Evolutionary conservation across 2,329 filamentous ascomycete species (phyloP).

Genomic region (Colletotrichum orchidophilum): DNA sequence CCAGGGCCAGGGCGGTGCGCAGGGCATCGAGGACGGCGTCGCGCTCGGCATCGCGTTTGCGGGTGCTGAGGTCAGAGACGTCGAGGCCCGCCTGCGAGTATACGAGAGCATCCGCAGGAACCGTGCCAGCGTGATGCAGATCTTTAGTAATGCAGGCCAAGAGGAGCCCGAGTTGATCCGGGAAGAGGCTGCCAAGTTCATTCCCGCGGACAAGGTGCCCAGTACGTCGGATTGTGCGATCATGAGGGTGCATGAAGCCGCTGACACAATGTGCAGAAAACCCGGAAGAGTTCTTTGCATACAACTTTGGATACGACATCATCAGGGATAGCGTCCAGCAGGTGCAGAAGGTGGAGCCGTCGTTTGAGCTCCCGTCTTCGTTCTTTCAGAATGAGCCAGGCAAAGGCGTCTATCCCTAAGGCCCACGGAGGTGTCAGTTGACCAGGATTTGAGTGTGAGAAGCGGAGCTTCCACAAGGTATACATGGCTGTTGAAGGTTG

Average conservation of each 20-base stretch:
- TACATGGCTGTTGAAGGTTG: not conserved
- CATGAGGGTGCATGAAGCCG: not conserved
- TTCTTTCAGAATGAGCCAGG: constrained; percentile 36
- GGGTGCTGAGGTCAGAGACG: constrained; percentile 34
- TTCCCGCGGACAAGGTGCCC: constrained; percentile 41
- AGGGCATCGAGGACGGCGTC: constrained; percentile 47
- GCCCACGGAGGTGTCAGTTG: not conserved
- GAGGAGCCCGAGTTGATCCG: constrained; percentile 43
- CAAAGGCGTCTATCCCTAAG: constrained; percentile 12
- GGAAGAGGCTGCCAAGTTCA: constrained; percentile 41
- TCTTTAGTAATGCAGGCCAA: constrained; percentile 49
- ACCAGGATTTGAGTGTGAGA: not conserved
- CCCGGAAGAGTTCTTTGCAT: constrained; percentile 28
- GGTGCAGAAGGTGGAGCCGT: constrained; percentile 31
- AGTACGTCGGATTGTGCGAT: constrained; percentile 37
- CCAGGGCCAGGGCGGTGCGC: constrained; percentile 49
- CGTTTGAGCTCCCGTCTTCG: constrained; percentile 33
- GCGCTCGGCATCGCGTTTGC: constrained; percentile 43
- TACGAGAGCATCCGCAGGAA: constrained; percentile 40
- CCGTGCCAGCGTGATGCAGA: constrained; percentile 47
- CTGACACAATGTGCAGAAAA: constrained; percentile 16
- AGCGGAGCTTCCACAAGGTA: not conserved
- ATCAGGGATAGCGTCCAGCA: constrained; percentile 34
- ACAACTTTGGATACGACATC: constrained; percentile 39
- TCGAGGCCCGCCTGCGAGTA: constrained; percentile 37